phyloP scores from a whole-genome alignment of 306 rosid species.

The Dalbergia oliveri region DNA sequence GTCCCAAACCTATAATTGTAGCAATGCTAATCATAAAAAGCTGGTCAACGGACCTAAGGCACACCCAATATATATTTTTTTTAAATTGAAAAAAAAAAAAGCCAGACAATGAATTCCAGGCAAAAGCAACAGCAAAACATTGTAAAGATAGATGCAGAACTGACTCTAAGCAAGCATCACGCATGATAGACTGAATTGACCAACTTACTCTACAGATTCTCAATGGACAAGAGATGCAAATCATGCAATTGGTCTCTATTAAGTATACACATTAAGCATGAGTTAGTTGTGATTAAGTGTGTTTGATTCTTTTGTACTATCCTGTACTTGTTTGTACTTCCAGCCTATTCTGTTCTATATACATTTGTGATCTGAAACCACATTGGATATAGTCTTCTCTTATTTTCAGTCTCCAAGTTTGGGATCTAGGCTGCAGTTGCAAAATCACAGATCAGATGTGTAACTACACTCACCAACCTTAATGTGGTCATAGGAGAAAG shows the following conservation, averaged over 20 bases:
- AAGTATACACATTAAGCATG: not conserved
- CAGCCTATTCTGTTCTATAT: not conserved
- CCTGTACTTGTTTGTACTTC: not conserved
- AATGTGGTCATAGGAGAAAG: not conserved
- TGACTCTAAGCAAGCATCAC: not conserved
- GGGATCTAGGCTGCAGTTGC: constrained; percentile 6
- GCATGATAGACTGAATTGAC: constrained; percentile 4
- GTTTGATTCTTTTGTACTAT: not conserved
- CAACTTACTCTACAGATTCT: not conserved
- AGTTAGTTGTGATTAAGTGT: not conserved
- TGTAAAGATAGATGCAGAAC: not conserved
- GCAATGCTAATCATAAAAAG: too few relatives aligned
- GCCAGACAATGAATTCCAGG: not conserved
- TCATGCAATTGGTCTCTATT: not conserved
- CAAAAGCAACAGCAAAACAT: constrained; percentile 1
- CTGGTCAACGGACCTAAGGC: too few relatives aligned
- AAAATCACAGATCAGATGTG: constrained; percentile 16
- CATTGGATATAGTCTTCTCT: not conserved
- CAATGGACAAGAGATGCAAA: not conserved
- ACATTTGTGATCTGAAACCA: not conserved
- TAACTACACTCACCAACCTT: constrained; percentile 15
- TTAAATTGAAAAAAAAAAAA: not conserved
- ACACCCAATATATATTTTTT: too few relatives aligned
- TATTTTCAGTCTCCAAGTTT: not conserved
- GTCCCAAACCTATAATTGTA: too few relatives aligned